These are phyloP conservation scores for Gossypium trilobum DNA, from an alignment of 441 rosid species.

Conservation along the genomic window DNA sequence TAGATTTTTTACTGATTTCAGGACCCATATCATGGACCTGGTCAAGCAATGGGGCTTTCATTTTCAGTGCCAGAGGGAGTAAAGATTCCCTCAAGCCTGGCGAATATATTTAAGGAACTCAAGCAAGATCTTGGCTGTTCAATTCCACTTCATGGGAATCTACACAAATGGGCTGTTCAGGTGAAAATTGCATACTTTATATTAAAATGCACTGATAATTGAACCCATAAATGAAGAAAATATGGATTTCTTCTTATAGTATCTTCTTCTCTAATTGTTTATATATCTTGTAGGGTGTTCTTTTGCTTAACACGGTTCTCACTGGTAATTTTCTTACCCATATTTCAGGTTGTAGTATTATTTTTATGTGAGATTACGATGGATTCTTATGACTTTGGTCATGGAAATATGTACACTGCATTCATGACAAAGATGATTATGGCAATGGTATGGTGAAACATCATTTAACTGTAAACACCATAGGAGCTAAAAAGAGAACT, in stretches of 20 bases:
- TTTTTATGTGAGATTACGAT: background rate
- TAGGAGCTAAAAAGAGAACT: background rate
- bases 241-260: background rate
- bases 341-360: constrained; percentile 1
- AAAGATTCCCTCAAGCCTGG: constrained; percentile 74
- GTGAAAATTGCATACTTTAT: constrained; percentile 20
- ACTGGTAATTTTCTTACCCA: constrained; percentile 43
- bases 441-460: background rate
- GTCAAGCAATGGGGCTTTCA: constrained; percentile 95
- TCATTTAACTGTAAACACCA: background rate
- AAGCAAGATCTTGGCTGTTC: constrained; percentile 75
- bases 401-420: background rate
- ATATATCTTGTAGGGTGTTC: constrained; percentile 50
- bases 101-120: constrained; percentile 80
- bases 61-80: constrained; percentile 81
- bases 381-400: background rate
- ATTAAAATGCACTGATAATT: background rate
- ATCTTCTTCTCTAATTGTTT: background rate
- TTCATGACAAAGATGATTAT: background rate
- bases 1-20: constrained; percentile 11
- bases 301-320: constrained; percentile 82
- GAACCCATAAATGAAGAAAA: background rate
- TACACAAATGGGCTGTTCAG: constrained; percentile 80
- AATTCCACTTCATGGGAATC: constrained; percentile 78
- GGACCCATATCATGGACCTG: constrained; percentile 96